A percentile compares a stretch with the other conserved stretches of the same genome.
Evolutionary conservation across 2,329 filamentous ascomycete species (phyloP).

Genomic region (Lomentospora prolificans): DNA sequence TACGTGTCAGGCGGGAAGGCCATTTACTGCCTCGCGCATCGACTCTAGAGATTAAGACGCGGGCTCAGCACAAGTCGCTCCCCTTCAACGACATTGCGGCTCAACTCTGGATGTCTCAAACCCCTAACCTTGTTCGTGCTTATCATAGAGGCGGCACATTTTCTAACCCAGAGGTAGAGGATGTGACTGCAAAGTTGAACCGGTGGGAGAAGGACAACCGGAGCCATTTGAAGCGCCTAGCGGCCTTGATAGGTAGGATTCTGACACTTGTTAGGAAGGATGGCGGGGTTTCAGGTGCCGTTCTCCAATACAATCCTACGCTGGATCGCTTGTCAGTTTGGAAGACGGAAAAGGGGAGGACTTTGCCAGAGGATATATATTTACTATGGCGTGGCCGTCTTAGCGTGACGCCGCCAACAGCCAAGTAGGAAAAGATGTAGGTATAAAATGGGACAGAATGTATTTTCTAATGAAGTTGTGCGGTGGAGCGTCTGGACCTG

Average conservation of each 20-base stretch:
- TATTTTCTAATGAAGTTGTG: too few relatives aligned
- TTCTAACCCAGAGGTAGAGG: constrained; percentile 21
- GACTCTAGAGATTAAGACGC: constrained; percentile 36
- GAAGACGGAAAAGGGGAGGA: too few relatives aligned
- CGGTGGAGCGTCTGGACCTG: too few relatives aligned
- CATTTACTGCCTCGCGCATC: constrained; percentile 21
- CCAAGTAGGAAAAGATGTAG: too few relatives aligned
- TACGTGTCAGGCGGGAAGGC: constrained; percentile 22
- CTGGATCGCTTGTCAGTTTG: too few relatives aligned
- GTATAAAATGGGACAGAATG: too few relatives aligned
- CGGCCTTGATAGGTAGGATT: constrained; percentile 22
- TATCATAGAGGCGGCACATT: constrained; percentile 30
- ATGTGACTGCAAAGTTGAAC: constrained; percentile 21
- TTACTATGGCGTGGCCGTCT: too few relatives aligned
- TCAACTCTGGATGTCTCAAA: constrained; percentile 37
- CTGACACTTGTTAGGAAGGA: constrained; percentile 17
- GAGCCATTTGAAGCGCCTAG: constrained; percentile 20
- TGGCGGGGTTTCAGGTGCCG: constrained; percentile 11
- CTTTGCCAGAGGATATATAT: too few relatives aligned
- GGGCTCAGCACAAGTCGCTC: constrained; percentile 22
- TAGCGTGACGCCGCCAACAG: too few relatives aligned
- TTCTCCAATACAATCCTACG: constrained; percentile 18
- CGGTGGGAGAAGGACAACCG: constrained; percentile 26
- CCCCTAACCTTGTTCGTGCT: constrained; percentile 33
- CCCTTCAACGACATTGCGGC: constrained; percentile 23